Percentiles rank a stretch among this genome's conserved stretches.
Conservation (phyloP, 345 rosid species). For the Abelmoschus esculentus region DNA sequence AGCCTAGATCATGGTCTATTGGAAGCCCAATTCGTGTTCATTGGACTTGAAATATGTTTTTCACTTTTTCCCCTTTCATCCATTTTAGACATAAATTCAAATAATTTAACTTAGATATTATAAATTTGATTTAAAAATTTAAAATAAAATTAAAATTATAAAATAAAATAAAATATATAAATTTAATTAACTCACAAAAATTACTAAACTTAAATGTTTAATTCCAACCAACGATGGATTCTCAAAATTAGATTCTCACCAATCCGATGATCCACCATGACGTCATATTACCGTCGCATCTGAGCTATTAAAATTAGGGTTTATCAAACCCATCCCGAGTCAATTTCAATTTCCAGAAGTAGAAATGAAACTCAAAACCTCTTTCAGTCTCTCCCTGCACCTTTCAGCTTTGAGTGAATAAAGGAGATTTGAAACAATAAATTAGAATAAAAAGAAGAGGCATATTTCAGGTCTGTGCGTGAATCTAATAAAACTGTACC, state of each 20-base stretch:
- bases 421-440: not conserved
- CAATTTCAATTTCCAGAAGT: not conserved
- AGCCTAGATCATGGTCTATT: not conserved
- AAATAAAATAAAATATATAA: too few species aligned
- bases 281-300: not conserved
- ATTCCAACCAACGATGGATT: too few species aligned
- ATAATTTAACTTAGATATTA: too few species aligned
- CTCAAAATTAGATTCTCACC: too few species aligned
- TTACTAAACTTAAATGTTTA: too few species aligned
- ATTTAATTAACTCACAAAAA: too few species aligned
- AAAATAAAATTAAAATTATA: too few species aligned
- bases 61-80: too few species aligned
- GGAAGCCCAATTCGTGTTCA: not conserved
- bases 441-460: slow-evolving; percentile 12
- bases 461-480: slow-evolving; percentile 38
- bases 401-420: not conserved
- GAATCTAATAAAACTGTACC: slow-evolving; percentile 24
- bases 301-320: not conserved
- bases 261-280: not conserved
- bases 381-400: not conserved
- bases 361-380: not conserved
- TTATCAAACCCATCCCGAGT: not conserved
- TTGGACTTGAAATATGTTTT: too few species aligned
- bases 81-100: too few species aligned
- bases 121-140: too few species aligned